Percentiles rank a stretch among this genome's conserved stretches.
Evolutionary conservation across 1,284 basidiomycete genomes (phyloP).

Genomic region (Trametes hirsuta): DNA sequence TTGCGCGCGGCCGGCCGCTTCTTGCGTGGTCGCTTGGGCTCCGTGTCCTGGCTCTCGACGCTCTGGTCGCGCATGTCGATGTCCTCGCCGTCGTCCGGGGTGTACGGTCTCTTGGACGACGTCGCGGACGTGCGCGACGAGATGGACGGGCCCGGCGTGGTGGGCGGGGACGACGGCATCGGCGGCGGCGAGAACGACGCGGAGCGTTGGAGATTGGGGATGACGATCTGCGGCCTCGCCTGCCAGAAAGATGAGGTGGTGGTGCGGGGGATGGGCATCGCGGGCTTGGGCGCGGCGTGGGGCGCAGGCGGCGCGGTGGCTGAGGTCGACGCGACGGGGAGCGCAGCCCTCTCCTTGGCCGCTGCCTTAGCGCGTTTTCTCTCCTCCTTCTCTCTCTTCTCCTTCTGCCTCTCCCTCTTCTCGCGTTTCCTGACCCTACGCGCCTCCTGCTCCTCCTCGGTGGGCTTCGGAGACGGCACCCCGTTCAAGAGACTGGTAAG

Average conservation of each 20-base stretch:
- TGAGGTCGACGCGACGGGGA: slow-evolving; percentile 19
- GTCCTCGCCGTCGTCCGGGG: slow-evolving; percentile 56
- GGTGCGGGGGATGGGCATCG: slow-evolving; percentile 28
- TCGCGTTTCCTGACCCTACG: slow-evolving; percentile 58
- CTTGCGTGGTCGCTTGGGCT: slow-evolving; percentile 46
- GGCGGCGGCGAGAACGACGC: slow-evolving; percentile 77
- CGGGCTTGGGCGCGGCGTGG: slow-evolving; percentile 22
- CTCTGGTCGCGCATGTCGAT: slow-evolving; percentile 31
- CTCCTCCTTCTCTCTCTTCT: slow-evolving; percentile 40
- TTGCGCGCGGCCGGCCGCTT: slow-evolving; percentile 73
- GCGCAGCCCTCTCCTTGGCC: slow-evolving; percentile 27
- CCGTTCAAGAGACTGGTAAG: slow-evolving; percentile 78
- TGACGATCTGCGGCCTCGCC: slow-evolving; percentile 67
- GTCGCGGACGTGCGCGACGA: slow-evolving; percentile 74
- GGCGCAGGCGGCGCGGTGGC: slow-evolving; percentile 19
- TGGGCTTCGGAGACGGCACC: slow-evolving; percentile 61
- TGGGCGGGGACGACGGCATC: slow-evolving; percentile 61
- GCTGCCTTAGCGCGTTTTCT: slow-evolving; percentile 37
- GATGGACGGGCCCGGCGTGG: slow-evolving; percentile 73
- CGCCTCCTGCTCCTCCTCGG: slow-evolving; percentile 61
- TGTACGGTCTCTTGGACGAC: slow-evolving; percentile 76
- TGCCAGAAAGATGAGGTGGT: slow-evolving; percentile 59
- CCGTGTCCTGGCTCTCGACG: slow-evolving; percentile 33
- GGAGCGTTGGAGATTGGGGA: slow-evolving; percentile 65
- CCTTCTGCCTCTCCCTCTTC: slow-evolving; percentile 50